Conservation (phyloP, 352 stramenopile species). For the Pilasporangium apinafurcum region DNA sequence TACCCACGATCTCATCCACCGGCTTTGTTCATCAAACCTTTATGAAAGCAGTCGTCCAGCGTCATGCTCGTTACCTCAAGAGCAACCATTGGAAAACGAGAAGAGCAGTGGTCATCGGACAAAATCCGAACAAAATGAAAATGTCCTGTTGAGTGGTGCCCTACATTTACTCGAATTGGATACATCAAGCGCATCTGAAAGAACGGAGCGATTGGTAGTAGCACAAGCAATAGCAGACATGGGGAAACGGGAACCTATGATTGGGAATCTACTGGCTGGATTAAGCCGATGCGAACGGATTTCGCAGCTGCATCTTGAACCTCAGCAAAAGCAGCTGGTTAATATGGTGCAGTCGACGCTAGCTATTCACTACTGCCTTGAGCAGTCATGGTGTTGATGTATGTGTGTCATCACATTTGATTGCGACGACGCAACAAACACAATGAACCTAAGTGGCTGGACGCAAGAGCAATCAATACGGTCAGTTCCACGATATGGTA, state of each 20-base stretch:
- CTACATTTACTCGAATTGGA: neutral
- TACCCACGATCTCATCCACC: neutral
- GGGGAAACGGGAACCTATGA: slow-evolving; percentile 19
- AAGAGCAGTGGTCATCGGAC: too few species aligned
- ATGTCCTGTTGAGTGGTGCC: slow-evolving; percentile 1
- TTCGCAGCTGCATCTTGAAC: neutral
- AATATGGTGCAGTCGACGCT: slow-evolving; percentile 4
- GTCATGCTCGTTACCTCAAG: too few species aligned
- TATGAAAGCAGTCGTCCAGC: too few species aligned
- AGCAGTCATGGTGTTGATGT: neutral
- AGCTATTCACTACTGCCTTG: neutral
- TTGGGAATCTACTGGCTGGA: slow-evolving; percentile 22
- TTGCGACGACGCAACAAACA: too few species aligned
- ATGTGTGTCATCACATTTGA: too few species aligned
- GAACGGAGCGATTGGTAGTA: neutral
- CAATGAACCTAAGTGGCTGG: too few species aligned
- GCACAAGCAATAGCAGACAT: slow-evolving; percentile 16
- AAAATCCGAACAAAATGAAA: neutral
- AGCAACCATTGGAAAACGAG: too few species aligned
- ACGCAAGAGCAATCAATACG: too few species aligned
- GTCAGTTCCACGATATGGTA: too few species aligned
- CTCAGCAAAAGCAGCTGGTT: neutral
- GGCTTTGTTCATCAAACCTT: neutral
- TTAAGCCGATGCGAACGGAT: slow-evolving; percentile 4
- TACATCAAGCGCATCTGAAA: neutral